These are phyloP conservation scores for Claviceps capensis DNA, from an alignment of 2,329 filamentous ascomycete species.

Conservation along the genomic window DNA sequence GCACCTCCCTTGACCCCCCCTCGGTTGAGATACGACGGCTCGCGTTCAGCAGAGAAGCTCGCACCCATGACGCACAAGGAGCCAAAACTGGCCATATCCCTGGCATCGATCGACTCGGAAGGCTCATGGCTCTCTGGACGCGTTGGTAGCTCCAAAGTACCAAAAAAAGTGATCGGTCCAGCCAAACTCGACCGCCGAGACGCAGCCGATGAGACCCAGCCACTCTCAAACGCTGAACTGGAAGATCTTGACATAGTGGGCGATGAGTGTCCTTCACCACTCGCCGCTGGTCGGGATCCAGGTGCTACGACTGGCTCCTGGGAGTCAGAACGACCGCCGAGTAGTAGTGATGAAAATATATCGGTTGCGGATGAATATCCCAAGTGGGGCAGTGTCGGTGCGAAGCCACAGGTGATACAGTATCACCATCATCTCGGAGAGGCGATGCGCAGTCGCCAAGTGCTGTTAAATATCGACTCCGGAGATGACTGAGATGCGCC, in stretches of 20 bases:
- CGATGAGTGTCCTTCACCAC: conserved; percentile 58
- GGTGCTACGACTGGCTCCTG: conserved; percentile 21
- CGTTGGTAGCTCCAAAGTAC: conserved; percentile 32
- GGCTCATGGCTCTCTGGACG: conserved; percentile 88
- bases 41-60: conserved; percentile 29
- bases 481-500: conserved; percentile 18
- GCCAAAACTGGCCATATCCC: conserved; percentile 63
- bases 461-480: conserved; percentile 30
- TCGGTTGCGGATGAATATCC: conserved; percentile 26
- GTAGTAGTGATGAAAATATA: conserved; percentile 43
- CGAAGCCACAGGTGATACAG: conserved; percentile 44
- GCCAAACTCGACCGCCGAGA: conserved; percentile 18
- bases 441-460: conserved; percentile 39
- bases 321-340: conserved; percentile 31
- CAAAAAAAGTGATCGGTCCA: conserved; percentile 30
- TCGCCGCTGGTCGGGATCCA: conserved; percentile 17
- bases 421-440: conserved; percentile 29
- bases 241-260: conserved; percentile 51
- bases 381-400: conserved; percentile 38
- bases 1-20: conserved; percentile 15
- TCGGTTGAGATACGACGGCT: conserved; percentile 28
- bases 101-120: conserved; percentile 91
- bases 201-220: conserved; percentile 4
- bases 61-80: conserved; percentile 32
- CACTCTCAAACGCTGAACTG: too few species aligned